These are phyloP conservation scores for Zangia roseola DNA, from an alignment of 768 basidiomycete species.

Conservation along the genomic window DNA sequence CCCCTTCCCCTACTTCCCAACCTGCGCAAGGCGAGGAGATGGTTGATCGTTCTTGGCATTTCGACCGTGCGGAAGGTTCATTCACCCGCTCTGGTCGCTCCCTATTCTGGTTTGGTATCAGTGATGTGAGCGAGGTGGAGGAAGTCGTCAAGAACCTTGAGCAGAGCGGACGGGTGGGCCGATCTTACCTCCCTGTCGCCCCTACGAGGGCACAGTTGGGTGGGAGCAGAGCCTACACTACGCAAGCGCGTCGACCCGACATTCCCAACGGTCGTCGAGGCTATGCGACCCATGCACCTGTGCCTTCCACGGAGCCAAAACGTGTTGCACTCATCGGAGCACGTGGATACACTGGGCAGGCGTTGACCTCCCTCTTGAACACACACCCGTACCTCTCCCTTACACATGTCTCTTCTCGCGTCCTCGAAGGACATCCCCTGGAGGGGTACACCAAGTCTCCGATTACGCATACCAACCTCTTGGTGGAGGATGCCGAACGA, in stretches of 20 bases:
- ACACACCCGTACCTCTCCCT: slow-evolving; percentile 86
- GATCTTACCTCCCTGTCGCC: slow-evolving; percentile 74
- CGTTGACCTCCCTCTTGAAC: slow-evolving; percentile 83
- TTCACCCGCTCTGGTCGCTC: slow-evolving; percentile 93
- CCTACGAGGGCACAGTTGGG: slow-evolving; percentile 19
- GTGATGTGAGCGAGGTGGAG: slow-evolving; percentile 91
- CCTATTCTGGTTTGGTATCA: slow-evolving; percentile 97
- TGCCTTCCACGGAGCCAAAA: slow-evolving; percentile 64
- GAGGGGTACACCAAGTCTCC: slow-evolving; percentile 76
- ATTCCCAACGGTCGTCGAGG: slow-evolving; percentile 58
- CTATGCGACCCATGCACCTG: slow-evolving; percentile 67
- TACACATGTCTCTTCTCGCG: slow-evolving; percentile 95
- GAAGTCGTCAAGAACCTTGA: slow-evolving; percentile 73
- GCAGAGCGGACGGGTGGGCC: slow-evolving; percentile 76
- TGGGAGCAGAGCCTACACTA: slow-evolving; percentile 21
- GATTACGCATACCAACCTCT: slow-evolving; percentile 80
- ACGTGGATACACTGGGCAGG: slow-evolving; percentile 93
- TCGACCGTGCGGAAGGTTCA: slow-evolving; percentile 95
- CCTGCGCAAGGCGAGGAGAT: slow-evolving; percentile 69
- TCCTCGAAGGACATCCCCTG: slow-evolving; percentile 80
- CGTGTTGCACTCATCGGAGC: slow-evolving; percentile 94
- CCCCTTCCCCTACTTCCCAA: slow-evolving; percentile 7
- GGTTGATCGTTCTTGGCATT: slow-evolving; percentile 91
- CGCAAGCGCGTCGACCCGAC: slow-evolving; percentile 25
- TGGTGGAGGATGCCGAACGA: slow-evolving; percentile 69